phyloP scores from a whole-genome alignment of 1,284 basidiomycete genomes.

The Melampsora larici-populina region DNA sequence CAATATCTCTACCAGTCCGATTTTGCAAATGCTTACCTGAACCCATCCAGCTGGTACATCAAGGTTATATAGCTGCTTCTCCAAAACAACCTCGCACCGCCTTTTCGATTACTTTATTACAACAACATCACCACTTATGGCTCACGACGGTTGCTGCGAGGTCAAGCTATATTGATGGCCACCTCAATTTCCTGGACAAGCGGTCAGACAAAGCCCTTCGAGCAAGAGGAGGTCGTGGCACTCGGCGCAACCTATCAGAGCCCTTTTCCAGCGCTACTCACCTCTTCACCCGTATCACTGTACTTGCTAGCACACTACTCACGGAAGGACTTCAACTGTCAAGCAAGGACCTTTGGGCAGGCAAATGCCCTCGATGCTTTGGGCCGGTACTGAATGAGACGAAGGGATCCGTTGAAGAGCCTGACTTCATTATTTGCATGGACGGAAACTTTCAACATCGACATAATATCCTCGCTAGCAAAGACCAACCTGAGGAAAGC shows the following conservation, averaged over 20 bases:
- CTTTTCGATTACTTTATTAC: neutral
- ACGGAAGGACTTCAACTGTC: neutral
- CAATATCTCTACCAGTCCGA: neutral
- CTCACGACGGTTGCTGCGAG: neutral
- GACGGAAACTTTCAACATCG: slow-evolving; percentile 11
- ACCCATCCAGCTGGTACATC: neutral
- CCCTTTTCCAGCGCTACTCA: neutral
- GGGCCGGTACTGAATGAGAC: neutral
- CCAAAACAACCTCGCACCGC: neutral
- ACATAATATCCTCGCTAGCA: neutral
- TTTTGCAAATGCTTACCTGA: neutral
- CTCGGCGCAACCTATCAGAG: neutral
- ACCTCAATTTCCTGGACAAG: neutral
- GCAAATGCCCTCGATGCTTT: neutral
- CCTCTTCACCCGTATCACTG: neutral
- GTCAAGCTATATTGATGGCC: neutral
- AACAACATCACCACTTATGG: neutral
- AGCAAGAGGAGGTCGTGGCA: neutral
- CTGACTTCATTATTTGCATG: neutral
- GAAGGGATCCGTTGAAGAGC: neutral
- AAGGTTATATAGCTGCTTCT: neutral
- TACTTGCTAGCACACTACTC: neutral
- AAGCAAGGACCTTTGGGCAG: neutral
- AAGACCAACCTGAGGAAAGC: neutral
- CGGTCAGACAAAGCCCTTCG: neutral